Conservation (phyloP, 2,329 filamentous ascomycete genomes). For the Pseudophaeomoniella oleicola region DNA sequence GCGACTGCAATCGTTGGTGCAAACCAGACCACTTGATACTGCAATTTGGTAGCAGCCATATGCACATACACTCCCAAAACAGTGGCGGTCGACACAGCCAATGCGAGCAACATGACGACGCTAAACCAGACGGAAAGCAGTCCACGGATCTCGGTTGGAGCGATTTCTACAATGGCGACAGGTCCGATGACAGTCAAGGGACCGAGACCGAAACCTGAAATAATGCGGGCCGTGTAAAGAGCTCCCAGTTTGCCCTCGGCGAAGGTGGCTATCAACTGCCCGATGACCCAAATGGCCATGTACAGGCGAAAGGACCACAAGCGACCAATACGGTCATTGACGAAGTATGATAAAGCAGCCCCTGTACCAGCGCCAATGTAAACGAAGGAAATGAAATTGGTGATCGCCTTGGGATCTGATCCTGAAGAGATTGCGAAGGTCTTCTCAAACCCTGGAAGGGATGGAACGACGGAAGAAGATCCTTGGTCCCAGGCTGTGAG, state of each 20-base stretch:
- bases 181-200: slow-evolving; percentile 35
- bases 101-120: slow-evolving; percentile 58
- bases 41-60: slow-evolving; percentile 24
- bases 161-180: slow-evolving; percentile 59
- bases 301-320: slow-evolving; percentile 11
- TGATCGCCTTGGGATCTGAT: too few relatives aligned
- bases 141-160: slow-evolving; percentile 54
- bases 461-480: too few relatives aligned
- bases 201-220: slow-evolving; percentile 28
- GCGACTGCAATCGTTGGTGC: slow-evolving; percentile 66
- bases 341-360: too few relatives aligned
- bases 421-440: too few relatives aligned
- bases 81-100: slow-evolving; percentile 58
- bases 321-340: slow-evolving; percentile 15
- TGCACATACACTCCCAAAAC: slow-evolving; percentile 25
- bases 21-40: slow-evolving; percentile 42
- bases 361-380: too few relatives aligned
- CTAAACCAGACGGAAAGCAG: too few relatives aligned
- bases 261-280: slow-evolving; percentile 19
- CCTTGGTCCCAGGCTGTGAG: too few relatives aligned
- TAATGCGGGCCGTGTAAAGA: slow-evolving; percentile 28
- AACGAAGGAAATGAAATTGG: too few relatives aligned
- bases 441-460: too few relatives aligned
- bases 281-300: slow-evolving; percentile 11
- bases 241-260: slow-evolving; percentile 20